Evolutionary conservation across 2,329 filamentous ascomycete species (phyloP).

Genomic region (Scytalidium sp.): DNA sequence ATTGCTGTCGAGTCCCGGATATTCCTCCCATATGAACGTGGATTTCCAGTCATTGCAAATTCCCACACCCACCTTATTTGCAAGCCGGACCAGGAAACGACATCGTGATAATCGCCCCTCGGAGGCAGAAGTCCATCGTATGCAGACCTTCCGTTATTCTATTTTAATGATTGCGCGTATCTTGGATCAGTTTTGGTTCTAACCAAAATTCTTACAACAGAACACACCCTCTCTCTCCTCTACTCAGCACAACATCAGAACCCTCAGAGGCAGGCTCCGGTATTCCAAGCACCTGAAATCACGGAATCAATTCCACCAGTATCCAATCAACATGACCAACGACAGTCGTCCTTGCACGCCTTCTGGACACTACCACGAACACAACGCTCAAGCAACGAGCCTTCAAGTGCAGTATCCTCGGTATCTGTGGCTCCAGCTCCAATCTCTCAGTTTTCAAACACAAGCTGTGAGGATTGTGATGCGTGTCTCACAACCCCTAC

Average conservation of each 20-base stretch:
- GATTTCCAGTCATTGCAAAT: constrained; percentile 29
- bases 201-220: constrained; percentile 15
- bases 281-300: constrained; percentile 8
- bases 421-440: constrained; percentile 10
- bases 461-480: constrained; percentile 55
- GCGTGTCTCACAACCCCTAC: constrained; percentile 19
- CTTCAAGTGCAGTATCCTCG: constrained; percentile 20
- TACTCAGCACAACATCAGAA: constrained; percentile 49
- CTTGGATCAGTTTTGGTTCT: too few species aligned
- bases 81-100: constrained; percentile 59
- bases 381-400: constrained; percentile 28
- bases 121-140: constrained; percentile 40
- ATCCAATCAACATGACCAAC: constrained; percentile 23
- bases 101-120: constrained; percentile 57
- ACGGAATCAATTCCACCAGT: constrained; percentile 14
- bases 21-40: constrained; percentile 31
- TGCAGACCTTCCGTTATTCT: constrained; percentile 5
- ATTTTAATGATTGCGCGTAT: too few species aligned
- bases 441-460: constrained; percentile 20
- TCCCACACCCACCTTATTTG: constrained; percentile 40
- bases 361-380: constrained; percentile 54
- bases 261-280: constrained; percentile 11
- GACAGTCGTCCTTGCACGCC: constrained; percentile 51
- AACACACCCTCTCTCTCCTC: constrained; percentile 54
- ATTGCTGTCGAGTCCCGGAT: constrained; percentile 34